Evolutionary conservation across 2,329 filamentous ascomycete genomes (phyloP).

Genomic region (Cladosporium sp.): DNA sequence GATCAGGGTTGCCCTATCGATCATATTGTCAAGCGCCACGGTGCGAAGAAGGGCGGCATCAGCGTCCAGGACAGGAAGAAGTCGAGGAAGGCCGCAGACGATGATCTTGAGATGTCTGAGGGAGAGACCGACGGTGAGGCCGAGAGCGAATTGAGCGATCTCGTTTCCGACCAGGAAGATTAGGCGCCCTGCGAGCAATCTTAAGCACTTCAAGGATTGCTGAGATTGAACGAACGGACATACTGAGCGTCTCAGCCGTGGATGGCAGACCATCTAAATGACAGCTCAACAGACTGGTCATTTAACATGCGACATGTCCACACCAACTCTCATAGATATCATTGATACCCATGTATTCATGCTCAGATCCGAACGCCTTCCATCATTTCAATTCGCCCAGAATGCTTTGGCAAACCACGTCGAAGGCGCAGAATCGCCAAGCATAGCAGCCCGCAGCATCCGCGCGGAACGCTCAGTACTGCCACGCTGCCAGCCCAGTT

Average conservation of each 20-base stretch:
- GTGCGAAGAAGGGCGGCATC: constrained; percentile 46
- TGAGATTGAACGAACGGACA: neutral
- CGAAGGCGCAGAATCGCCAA: neutral
- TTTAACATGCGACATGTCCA: no score
- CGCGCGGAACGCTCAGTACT: constrained; percentile 5
- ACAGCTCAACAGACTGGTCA: no score
- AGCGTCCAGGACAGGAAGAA: constrained; percentile 30
- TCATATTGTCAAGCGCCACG: constrained; percentile 56
- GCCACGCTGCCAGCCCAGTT: constrained; percentile 3
- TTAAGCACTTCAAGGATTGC: neutral
- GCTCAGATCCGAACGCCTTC: no score
- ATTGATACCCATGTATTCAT: no score
- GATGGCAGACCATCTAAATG: neutral
- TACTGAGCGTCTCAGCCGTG: neutral
- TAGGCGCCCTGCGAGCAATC: neutral
- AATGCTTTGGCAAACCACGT: neutral
- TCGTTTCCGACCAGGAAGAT: constrained; percentile 31
- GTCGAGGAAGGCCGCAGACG: constrained; percentile 71
- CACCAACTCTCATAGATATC: neutral
- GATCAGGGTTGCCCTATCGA: constrained; percentile 61
- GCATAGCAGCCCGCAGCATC: constrained; percentile 9
- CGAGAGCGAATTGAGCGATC: constrained; percentile 28
- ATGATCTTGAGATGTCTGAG: constrained; percentile 67
- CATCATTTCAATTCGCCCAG: neutral
- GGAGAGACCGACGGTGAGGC: constrained; percentile 72